phyloP scores from a whole-genome alignment of 805 yeast genomes.

The Wickerhamiella siamensis region DNA sequence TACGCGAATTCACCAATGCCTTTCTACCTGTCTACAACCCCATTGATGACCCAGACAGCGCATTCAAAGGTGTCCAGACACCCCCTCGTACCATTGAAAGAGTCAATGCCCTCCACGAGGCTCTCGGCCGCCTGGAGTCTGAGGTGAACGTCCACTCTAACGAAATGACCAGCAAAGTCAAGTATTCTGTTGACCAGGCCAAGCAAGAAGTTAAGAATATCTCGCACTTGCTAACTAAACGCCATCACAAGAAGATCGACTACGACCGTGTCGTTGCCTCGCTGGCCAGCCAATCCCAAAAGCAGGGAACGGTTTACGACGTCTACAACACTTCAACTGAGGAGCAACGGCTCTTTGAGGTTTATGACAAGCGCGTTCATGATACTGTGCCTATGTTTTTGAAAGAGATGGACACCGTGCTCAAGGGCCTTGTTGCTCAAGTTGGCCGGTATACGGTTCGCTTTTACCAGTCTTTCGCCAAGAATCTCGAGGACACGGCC shows the following conservation, averaged over 20 bases:
- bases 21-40: slow-evolving; percentile 13
- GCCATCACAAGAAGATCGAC: slow-evolving; percentile 28
- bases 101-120: not conserved
- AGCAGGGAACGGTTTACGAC: not conserved
- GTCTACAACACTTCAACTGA: not conserved
- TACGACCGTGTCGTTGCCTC: slow-evolving; percentile 19
- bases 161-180: slow-evolving; percentile 18
- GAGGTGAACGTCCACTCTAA: slow-evolving; percentile 16
- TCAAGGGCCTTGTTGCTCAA: not conserved
- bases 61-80: slow-evolving; percentile 15
- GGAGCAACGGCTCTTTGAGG: not conserved
- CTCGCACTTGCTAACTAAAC: slow-evolving; percentile 23
- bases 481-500: not conserved
- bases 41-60: slow-evolving; percentile 18
- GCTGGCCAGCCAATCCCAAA: not conserved
- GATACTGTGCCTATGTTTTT: slow-evolving; percentile 1
- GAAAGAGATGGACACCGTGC: not conserved
- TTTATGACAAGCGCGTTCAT: not conserved
- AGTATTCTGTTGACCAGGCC: slow-evolving; percentile 15
- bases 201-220: slow-evolving; percentile 17
- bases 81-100: not conserved
- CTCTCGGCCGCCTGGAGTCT: slow-evolving; percentile 14
- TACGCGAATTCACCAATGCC: slow-evolving; percentile 18
- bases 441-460: not conserved
- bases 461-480: not conserved